These are phyloP conservation scores for Globisporangium emineosum DNA, from an alignment of 352 stramenopile species.

Conservation along the genomic window DNA sequence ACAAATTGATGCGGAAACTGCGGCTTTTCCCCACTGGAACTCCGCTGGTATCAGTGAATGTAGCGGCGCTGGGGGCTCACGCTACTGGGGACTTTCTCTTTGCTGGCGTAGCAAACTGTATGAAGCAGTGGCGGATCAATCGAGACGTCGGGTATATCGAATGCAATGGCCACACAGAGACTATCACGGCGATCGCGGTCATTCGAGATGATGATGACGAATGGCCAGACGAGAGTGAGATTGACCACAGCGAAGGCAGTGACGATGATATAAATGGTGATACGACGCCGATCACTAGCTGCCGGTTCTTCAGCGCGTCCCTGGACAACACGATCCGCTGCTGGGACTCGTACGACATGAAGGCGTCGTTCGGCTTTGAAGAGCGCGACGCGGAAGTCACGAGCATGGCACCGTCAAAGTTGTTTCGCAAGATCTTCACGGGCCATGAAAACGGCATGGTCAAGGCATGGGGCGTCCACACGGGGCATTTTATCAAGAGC, in stretches of 20 bases:
- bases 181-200: conserved; percentile 43
- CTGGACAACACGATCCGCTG: conserved; percentile 71
- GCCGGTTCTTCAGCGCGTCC: conserved; percentile 61
- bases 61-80: background rate
- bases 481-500: conserved; percentile 39
- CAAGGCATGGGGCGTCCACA: conserved; percentile 67
- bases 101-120: conserved; percentile 29
- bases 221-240: conserved; percentile 16
- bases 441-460: conserved; percentile 51
- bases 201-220: conserved; percentile 24
- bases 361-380: conserved; percentile 58
- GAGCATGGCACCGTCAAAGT: conserved; percentile 44
- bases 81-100: conserved; percentile 42
- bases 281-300: conserved; percentile 15
- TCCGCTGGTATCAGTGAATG: conserved; percentile 18
- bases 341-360: conserved; percentile 74
- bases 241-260: background rate
- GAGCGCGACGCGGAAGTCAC: conserved; percentile 65
- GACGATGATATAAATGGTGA: conserved; percentile 22
- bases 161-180: conserved; percentile 47
- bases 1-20: conserved; percentile 50
- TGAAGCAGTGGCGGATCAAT: conserved; percentile 62
- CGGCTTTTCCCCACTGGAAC: conserved; percentile 22
- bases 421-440: conserved; percentile 56
- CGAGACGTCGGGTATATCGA: conserved; percentile 59